phyloP scores from a whole-genome alignment of 78 protist species.

The Dictyostelium brefeldianum region DNA sequence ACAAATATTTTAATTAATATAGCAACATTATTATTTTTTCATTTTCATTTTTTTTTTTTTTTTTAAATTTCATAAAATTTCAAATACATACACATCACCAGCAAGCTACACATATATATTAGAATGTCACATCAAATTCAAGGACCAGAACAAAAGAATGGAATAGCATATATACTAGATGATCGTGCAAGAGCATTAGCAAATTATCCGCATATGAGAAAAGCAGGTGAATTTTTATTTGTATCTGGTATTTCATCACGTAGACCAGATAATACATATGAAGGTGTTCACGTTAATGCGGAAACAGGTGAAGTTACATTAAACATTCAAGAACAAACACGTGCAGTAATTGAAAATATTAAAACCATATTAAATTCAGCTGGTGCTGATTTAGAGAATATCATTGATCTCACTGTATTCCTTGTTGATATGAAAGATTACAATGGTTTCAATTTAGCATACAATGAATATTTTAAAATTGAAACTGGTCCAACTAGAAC shows the following conservation, averaged over 20 bases:
- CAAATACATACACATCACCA: background rate
- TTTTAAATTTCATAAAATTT: no score
- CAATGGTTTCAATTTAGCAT: slow-evolving; percentile 70
- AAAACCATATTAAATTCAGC: slow-evolving; percentile 68
- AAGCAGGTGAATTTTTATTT: slow-evolving; percentile 80
- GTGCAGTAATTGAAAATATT: slow-evolving; percentile 86
- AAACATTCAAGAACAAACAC: slow-evolving; percentile 81
- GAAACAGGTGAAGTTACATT: slow-evolving; percentile 69
- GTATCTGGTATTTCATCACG: slow-evolving; percentile 88
- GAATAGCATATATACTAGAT: slow-evolving; percentile 68
- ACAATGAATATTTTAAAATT: slow-evolving; percentile 77
- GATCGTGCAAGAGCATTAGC: slow-evolving; percentile 86
- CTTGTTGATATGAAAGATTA: slow-evolving; percentile 88
- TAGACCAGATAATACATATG: slow-evolving; percentile 89
- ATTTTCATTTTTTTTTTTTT: background rate
- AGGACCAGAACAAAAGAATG: slow-evolving; percentile 45
- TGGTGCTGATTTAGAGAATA: slow-evolving; percentile 75
- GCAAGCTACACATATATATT: background rate
- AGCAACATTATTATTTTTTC: no score
- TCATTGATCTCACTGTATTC: slow-evolving; percentile 88
- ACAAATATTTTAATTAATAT: no score
- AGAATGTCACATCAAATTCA: background rate
- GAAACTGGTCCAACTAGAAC: slow-evolving; percentile 88
- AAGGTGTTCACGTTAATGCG: slow-evolving; percentile 57
- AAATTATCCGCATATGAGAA: slow-evolving; percentile 88